These are phyloP conservation scores for Sporothrix globosa DNA, from an alignment of 2,329 filamentous ascomycete species.

Conservation along the genomic window DNA sequence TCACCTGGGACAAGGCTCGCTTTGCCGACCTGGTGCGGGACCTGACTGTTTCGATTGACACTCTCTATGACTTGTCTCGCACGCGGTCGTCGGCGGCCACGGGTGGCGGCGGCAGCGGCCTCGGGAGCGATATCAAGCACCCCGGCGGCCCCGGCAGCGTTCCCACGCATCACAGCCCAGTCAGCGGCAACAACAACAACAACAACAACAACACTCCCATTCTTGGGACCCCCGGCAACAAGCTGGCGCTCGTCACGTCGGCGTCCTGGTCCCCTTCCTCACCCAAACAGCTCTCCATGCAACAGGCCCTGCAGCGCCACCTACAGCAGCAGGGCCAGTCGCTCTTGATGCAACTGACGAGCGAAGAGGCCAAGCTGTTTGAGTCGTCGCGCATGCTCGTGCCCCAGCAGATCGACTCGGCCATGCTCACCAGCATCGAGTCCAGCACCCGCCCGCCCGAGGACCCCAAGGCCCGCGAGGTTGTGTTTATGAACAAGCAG, in stretches of 20 bases:
- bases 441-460: constrained; percentile 47
- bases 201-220: not conserved
- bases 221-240: constrained; percentile 37
- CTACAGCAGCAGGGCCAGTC: constrained; percentile 35
- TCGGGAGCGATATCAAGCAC: constrained; percentile 29
- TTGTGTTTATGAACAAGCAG: constrained; percentile 57
- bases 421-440: constrained; percentile 53
- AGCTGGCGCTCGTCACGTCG: constrained; percentile 38
- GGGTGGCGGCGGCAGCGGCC: constrained; percentile 36
- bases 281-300: constrained; percentile 38
- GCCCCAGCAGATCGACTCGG: constrained; percentile 62
- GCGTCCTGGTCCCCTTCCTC: constrained; percentile 18
- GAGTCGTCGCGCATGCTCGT: constrained; percentile 65
- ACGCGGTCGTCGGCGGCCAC: constrained; percentile 58
- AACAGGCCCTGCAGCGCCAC: constrained; percentile 4
- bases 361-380: constrained; percentile 54
- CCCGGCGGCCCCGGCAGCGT: constrained; percentile 35
- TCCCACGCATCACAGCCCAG: constrained; percentile 32
- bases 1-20: constrained; percentile 69
- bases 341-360: constrained; percentile 38
- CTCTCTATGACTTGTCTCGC: constrained; percentile 73
- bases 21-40: constrained; percentile 76
- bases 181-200: constrained; percentile 6
- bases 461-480: constrained; percentile 47
- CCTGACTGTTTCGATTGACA: constrained; percentile 77